A percentile compares a stretch with the other conserved stretches of the same genome.
These are phyloP conservation scores for Tolypocladium pustulatum DNA, from an alignment of 2,329 filamentous ascomycete species.

Conservation along the genomic window DNA sequence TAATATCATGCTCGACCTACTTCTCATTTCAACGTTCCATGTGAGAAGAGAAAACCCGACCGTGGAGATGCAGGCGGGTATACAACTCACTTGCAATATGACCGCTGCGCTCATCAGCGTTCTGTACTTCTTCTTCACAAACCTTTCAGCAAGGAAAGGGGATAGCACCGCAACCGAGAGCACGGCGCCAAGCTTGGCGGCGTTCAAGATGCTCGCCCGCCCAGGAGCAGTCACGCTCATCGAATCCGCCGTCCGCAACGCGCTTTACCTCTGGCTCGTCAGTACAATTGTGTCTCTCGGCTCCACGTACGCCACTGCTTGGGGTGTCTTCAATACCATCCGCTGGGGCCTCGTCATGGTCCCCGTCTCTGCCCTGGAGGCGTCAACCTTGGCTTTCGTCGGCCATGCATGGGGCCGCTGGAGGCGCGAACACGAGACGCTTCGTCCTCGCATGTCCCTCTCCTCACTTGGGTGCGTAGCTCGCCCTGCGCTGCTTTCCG, in stretches of 20 bases:
- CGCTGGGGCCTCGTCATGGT: slow-evolving; percentile 68
- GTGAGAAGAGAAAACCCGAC: slow-evolving; percentile 42
- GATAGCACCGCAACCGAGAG: not conserved
- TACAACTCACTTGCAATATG: slow-evolving; percentile 52
- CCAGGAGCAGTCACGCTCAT: slow-evolving; percentile 50
- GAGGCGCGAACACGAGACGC: slow-evolving; percentile 20
- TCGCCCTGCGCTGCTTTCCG: slow-evolving; percentile 42
- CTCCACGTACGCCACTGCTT: slow-evolving; percentile 56
- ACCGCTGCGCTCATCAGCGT: slow-evolving; percentile 44
- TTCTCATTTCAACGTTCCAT: slow-evolving; percentile 57
- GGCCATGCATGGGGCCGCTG: slow-evolving; percentile 54
- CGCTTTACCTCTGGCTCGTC: slow-evolving; percentile 62
- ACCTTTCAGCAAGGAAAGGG: not conserved
- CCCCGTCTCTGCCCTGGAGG: slow-evolving; percentile 56
- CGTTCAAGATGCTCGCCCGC: slow-evolving; percentile 38
- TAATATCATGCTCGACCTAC: slow-evolving; percentile 57
- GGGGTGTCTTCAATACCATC: slow-evolving; percentile 65
- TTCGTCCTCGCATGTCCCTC: slow-evolving; percentile 8
- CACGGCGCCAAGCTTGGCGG: slow-evolving; percentile 24
- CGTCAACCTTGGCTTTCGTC: slow-evolving; percentile 53
- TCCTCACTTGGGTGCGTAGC: slow-evolving; percentile 25
- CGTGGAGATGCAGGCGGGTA: slow-evolving; percentile 53
- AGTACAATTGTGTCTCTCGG: slow-evolving; percentile 53
- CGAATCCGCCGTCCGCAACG: slow-evolving; percentile 58
- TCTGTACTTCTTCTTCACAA: slow-evolving; percentile 43